Conservation (phyloP, 441 rosid species). For the Hypseocharis bilobata region DNA sequence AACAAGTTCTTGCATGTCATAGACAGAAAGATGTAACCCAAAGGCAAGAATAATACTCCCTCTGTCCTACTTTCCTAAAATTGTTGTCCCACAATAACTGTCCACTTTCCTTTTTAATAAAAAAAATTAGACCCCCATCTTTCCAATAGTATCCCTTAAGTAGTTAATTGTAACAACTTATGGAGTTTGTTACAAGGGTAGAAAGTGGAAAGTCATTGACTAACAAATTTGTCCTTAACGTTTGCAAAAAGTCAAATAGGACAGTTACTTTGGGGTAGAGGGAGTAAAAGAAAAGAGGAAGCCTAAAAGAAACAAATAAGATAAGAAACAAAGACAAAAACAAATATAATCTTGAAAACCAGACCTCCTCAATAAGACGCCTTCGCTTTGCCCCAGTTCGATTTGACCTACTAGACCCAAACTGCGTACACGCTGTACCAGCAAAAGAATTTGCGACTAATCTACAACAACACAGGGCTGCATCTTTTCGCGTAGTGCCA, state of each 20-base stretch:
- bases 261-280: no score
- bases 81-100: no score
- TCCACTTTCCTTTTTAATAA: no score
- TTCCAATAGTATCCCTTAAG: no score
- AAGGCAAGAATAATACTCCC: neutral
- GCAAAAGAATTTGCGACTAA: slow-evolving; percentile 84
- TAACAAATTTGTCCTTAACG: no score
- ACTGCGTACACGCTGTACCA: slow-evolving; percentile 43
- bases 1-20: neutral
- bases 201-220: no score
- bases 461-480: slow-evolving; percentile 93
- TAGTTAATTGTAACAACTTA: no score
- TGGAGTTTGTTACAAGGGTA: no score
- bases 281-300: no score
- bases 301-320: slow-evolving; percentile 2
- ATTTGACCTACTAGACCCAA: slow-evolving; percentile 68
- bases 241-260: no score
- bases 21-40: neutral
- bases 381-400: slow-evolving; percentile 75
- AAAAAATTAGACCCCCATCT: no score
- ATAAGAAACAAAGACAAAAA: slow-evolving; percentile 3
- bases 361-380: slow-evolving; percentile 90
- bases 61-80: no score
- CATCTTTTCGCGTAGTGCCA: slow-evolving; percentile 87
- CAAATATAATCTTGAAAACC: slow-evolving; percentile 13